Base-by-base conservation (phyloP, 2,329 filamentous ascomycete genomes). In the Ceratocystis cubensis region DNA sequence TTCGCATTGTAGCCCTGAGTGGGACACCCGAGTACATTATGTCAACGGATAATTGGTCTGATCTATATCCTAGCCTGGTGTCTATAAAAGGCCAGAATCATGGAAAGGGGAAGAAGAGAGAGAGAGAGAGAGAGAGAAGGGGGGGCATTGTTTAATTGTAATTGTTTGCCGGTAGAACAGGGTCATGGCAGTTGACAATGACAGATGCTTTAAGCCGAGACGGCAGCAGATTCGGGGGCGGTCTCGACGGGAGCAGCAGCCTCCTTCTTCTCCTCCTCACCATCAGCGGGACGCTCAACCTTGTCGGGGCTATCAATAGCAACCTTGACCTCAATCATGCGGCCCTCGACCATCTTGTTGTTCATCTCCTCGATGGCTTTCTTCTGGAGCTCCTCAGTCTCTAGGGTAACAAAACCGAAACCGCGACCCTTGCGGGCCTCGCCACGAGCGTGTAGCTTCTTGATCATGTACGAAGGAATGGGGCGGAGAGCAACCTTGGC, bases 391-490 rank as follows among this genome's bases (percentile, higher is more conserved):
- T 96, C 92, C 83, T 99, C 93, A 20, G 91, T 95, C 70, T 88
- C 88, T 69, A 99, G 87, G 69, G 91, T 97, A 70, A 99, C 94
- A 77, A 99, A 99, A 71, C 94, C 94, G 77, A 99, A 99, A 71
- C 94, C 94, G 82, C 94, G 94, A 69, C 94, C 94, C 88, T 99
- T 99, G 82, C 94, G 94, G 73, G 93, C 87, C 82, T 99, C 94
- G 75, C 92, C 92, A 76, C 94, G 93, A 74, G 93, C 92, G 81
- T 96, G 92, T 70, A 99, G 90, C 85, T 99, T 99, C 88, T 96
- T 96, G 80, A 99, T 94, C 94, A 99, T 99, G 83, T 97, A 99
- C 74, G 93, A 92, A 72, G 94, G 94, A 72, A 99, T 99, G 64
- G 94, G 94, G 73, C 94, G 93, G 72, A 99, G 90, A 71, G 94